These are phyloP conservation scores for Pseudogymnoascus verrucosus DNA, from an alignment of 2,329 filamentous ascomycete species.

Conservation along the genomic window DNA sequence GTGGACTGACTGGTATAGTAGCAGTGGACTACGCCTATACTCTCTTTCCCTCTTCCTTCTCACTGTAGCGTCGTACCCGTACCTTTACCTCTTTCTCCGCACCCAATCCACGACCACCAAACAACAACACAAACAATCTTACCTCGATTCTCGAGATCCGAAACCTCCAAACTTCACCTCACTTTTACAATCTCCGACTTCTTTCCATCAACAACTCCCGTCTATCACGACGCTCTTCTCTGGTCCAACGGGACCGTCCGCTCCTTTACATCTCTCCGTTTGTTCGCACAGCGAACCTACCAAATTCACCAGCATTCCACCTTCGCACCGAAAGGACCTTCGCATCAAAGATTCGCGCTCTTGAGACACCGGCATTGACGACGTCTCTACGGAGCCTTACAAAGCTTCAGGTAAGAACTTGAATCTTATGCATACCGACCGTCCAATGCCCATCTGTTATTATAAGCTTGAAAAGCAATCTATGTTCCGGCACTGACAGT, in stretches of 20 bases:
- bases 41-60: slow-evolving; percentile 1
- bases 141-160: background rate
- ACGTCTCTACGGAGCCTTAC: slow-evolving; percentile 1
- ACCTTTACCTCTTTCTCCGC: background rate
- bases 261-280: slow-evolving; percentile 9
- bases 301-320: background rate
- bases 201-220: background rate
- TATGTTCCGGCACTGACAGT: slow-evolving; percentile 7
- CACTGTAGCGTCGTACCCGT: background rate
- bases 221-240: background rate
- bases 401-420: background rate
- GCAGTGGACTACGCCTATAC: background rate
- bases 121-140: slow-evolving; percentile 8
- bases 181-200: background rate
- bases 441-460: background rate
- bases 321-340: background rate
- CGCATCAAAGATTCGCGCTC: slow-evolving; percentile 7
- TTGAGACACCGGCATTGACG: slow-evolving; percentile 7
- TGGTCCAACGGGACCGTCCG: slow-evolving; percentile 10
- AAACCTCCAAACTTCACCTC: background rate
- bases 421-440: background rate
- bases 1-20: background rate
- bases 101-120: slow-evolving; percentile 7
- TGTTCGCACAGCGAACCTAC: slow-evolving; percentile 1
- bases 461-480: background rate